Base-by-base conservation (phyloP, 2,329 filamentous ascomycete genomes). In the Pyrenophora graminea region DNA sequence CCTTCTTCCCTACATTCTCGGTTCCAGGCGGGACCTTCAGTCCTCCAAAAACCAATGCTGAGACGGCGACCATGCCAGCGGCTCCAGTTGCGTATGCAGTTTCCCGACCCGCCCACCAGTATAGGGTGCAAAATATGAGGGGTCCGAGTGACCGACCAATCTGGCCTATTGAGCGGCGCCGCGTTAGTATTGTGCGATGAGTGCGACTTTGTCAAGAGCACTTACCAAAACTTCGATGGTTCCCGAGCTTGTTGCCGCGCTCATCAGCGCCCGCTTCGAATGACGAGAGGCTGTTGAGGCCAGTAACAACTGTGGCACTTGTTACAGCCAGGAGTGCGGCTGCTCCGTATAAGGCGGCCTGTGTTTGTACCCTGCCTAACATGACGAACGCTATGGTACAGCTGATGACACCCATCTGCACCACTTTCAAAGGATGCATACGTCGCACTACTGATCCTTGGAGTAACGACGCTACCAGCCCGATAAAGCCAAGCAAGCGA, bases 41-140 rank as follows among this genome's bases (percentile, higher is more conserved):
- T 0, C 82, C 83, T 17, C 83, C 80, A 70, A 96, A 88, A 0
- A 88, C 90, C 19, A 91, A 74, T 9, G 80, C 80, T 38, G 83
- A 82, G 9, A 97, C 92, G 1, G 80, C 84, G 4, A 89, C 74
- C 78, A 97, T 96, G 4, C 91, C 91, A 10, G 84, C 80, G 0
- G 90, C 89, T 3, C 94, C 94, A 63, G 91, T 81, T 1, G 79
- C 80, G 73, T 97, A 99, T 2, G 94, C 94, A 9, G 86, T 81
- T 68, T 95, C 88, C 39, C 94, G 81, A 0, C 94, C 94, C 6
- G 91, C 92, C 94, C 94, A 99, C 94, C 94, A 99, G 77, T 99
- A 99, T 48, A 99, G 79, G 41, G 90, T 91, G 56, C 94, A 97
- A 70, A 99, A 99, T 31, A 96, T 76, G 4, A 99, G 73, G 0